Conservation (phyloP, 805 yeast species). For the Metschnikowia amazonensis region DNA sequence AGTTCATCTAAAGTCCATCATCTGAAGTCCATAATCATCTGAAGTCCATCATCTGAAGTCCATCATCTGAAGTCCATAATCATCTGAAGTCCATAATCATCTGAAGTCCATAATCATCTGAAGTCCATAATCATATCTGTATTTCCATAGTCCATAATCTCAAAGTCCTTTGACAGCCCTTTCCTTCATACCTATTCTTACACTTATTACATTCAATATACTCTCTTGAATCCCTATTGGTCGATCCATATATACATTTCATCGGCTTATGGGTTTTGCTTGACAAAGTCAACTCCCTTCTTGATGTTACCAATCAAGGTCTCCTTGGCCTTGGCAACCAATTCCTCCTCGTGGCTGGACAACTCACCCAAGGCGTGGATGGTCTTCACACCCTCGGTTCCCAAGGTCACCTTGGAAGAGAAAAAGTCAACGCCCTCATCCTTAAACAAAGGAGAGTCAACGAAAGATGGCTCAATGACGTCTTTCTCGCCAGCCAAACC, state of each 20-base stretch:
- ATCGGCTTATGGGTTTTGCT: slow-evolving; percentile 54
- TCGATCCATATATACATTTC: slow-evolving; percentile 4
- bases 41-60: too few relatives aligned
- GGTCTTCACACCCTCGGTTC: slow-evolving; percentile 82
- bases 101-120: too few relatives aligned
- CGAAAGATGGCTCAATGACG: slow-evolving; percentile 64
- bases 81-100: too few relatives aligned
- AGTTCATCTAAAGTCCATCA: too few relatives aligned
- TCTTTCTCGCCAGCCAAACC: slow-evolving; percentile 64
- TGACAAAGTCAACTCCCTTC: slow-evolving; percentile 89
- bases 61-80: too few relatives aligned
- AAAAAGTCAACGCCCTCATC: slow-evolving; percentile 93
- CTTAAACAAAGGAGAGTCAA: slow-evolving; percentile 79
- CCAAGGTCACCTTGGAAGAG: slow-evolving; percentile 91
- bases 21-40: too few relatives aligned
- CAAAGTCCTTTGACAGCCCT: too few relatives aligned
- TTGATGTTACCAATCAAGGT: slow-evolving; percentile 86
- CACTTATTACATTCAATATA: too few relatives aligned
- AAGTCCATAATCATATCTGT: too few relatives aligned
- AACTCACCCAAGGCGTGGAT: slow-evolving; percentile 75
- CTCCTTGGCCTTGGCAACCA: slow-evolving; percentile 79
- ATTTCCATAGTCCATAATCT: too few relatives aligned
- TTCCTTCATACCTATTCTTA: too few relatives aligned
- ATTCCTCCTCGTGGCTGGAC: slow-evolving; percentile 75
- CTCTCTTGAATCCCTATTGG: too few relatives aligned